phyloP scores from a whole-genome alignment of 768 basidiomycete genomes.

The Boletus sp. region DNA sequence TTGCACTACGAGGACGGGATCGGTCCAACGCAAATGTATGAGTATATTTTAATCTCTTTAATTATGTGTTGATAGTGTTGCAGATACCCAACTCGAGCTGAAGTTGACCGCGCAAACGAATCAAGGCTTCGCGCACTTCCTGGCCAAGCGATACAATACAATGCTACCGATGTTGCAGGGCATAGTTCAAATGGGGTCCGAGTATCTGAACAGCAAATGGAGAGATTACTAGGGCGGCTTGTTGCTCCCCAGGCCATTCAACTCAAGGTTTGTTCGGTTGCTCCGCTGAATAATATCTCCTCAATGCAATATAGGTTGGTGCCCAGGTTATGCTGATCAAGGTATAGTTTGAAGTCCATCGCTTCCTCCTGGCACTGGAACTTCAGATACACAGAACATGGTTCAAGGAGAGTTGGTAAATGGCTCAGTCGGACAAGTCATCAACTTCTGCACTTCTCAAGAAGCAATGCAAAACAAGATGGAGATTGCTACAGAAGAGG shows the following conservation, averaged over 20 bases:
- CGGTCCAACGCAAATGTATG: constrained; percentile 78
- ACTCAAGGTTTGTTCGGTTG: constrained; percentile 43
- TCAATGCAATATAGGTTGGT: constrained; percentile 46
- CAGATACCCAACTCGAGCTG: constrained; percentile 66
- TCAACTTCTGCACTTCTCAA: constrained; percentile 41
- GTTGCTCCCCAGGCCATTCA: constrained; percentile 47
- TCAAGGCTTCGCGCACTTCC: constrained; percentile 45
- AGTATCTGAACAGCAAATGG: constrained; percentile 38
- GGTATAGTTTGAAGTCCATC: constrained; percentile 33
- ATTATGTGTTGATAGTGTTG: neutral
- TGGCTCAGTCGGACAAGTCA: constrained; percentile 60
- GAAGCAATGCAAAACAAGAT: constrained; percentile 40
- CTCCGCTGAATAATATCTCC: neutral
- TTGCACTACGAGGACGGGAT: constrained; percentile 69
- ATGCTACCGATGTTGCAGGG: constrained; percentile 45
- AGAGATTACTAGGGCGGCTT: constrained; percentile 52
- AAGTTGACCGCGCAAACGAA: constrained; percentile 71
- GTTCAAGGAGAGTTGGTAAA: constrained; percentile 68
- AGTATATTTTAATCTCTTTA: neutral
- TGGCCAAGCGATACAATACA: constrained; percentile 38
- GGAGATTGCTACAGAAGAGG: constrained; percentile 38
- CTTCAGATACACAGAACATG: constrained; percentile 47
- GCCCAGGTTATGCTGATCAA: constrained; percentile 87
- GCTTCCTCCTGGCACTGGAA: neutral
- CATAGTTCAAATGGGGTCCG: constrained; percentile 40